Conservation (phyloP, 257 asterid species). For the Schizonepeta tenuifolia region DNA sequence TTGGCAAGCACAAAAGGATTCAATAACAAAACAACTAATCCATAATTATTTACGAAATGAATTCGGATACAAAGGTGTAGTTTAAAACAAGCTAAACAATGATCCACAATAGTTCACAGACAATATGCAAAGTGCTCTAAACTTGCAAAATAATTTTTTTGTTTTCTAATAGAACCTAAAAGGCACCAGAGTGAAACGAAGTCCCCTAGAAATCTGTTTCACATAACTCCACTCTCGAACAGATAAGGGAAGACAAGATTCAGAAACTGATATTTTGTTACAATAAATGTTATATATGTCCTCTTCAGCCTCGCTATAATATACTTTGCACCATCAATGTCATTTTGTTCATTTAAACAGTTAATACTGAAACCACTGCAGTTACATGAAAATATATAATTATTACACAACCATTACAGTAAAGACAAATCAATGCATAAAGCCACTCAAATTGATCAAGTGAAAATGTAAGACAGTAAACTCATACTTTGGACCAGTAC, state of each 20-base stretch:
- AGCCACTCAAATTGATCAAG: conserved; percentile 30
- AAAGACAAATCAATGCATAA: background rate
- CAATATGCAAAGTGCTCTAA: background rate
- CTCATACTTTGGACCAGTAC: conserved; percentile 97
- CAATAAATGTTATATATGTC: background rate
- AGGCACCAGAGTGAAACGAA: background rate
- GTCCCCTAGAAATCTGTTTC: background rate
- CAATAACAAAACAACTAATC: conserved; percentile 21
- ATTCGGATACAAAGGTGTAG: background rate
- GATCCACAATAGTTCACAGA: background rate
- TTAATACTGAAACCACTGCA: conserved; percentile 12
- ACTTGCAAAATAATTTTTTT: background rate
- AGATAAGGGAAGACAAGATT: conserved; percentile 3
- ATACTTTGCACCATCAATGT: background rate
- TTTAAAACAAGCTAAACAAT: background rate
- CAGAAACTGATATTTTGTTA: background rate
- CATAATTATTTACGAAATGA: background rate
- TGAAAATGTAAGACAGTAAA: conserved; percentile 5
- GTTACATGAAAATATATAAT: conserved; percentile 22
- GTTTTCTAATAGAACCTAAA: background rate
- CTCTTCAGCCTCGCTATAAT: conserved; percentile 7
- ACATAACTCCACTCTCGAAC: background rate
- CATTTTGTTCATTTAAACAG: conserved; percentile 10
- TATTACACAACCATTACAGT: conserved; percentile 1
- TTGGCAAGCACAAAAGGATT: conserved; percentile 20